A percentile compares a stretch with the other conserved stretches of the same genome.
Evolutionary conservation across 2,329 filamentous ascomycete genomes (phyloP).

Genomic region (Lojkania enalia): DNA sequence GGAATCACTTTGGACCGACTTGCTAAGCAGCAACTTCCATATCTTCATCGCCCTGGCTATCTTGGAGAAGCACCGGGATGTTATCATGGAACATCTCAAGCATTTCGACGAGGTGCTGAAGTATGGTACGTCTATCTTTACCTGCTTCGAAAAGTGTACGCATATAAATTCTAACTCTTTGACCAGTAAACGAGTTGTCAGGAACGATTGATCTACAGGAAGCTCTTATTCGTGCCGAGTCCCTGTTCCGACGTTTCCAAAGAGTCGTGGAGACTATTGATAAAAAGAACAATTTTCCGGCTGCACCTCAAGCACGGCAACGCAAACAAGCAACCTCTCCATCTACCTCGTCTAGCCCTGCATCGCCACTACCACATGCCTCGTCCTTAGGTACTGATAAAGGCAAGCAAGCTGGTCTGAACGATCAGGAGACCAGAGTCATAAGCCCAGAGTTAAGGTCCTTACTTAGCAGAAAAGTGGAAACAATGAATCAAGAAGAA

Average conservation of each 20-base stretch:
- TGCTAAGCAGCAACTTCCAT: slow-evolving; percentile 84
- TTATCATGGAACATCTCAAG: slow-evolving; percentile 92
- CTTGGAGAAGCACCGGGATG: slow-evolving; percentile 90
- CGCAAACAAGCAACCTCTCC: slow-evolving; percentile 47
- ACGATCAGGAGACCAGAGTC: slow-evolving; percentile 51
- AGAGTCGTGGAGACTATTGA: slow-evolving; percentile 88
- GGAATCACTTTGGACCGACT: slow-evolving; percentile 96
- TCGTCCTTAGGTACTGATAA: slow-evolving; percentile 35
- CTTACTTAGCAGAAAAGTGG: slow-evolving; percentile 64
- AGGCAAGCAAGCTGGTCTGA: slow-evolving; percentile 38
- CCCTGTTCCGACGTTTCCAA: slow-evolving; percentile 84
- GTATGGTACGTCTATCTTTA: slow-evolving; percentile 68
- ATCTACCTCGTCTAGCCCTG: slow-evolving; percentile 30
- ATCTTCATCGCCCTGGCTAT: slow-evolving; percentile 93
- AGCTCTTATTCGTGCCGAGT: slow-evolving; percentile 84
- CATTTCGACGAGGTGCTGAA: slow-evolving; percentile 98
- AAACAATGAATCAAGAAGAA: slow-evolving; percentile 53
- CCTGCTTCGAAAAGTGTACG: not conserved
- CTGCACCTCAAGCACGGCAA: slow-evolving; percentile 52
- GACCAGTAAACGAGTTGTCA: slow-evolving; percentile 94
- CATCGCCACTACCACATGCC: slow-evolving; percentile 24
- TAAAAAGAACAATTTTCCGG: slow-evolving; percentile 84
- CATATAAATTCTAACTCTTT: not conserved
- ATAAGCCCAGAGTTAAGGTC: slow-evolving; percentile 66
- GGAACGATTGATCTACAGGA: slow-evolving; percentile 88